Evolutionary conservation across 2,329 filamentous ascomycete genomes (phyloP), one percentile per base, ranked within the genome.

Genomic region (Trichothecium sympodiale): DNA sequence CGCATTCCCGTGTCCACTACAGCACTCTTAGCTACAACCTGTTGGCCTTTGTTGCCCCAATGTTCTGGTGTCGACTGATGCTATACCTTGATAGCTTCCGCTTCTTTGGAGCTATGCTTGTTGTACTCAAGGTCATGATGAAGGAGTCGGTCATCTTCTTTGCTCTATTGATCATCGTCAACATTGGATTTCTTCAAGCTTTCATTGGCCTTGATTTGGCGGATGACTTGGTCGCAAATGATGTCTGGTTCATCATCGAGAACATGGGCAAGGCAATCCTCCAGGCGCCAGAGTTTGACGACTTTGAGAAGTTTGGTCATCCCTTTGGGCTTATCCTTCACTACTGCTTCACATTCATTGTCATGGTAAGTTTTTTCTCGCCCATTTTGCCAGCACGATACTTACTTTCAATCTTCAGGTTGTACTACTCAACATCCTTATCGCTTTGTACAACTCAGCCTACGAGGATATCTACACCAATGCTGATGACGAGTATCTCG

Each of bases 101-200:
- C 37, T 98, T 98, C 67, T 98, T 98, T 50, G 91, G 91, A 17
- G 87, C 89, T 34, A 98, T 98, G 91, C 74, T 98, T 1, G 89
- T 98, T 2, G 88, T 98, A 2, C 67, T 98, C 31, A 94, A 96
- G 56, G 83, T 88, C 35, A 88, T 89, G 83, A 88, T 89, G 82
- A 86, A 85, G 51, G 83, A 89, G 57, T 93, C 84, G 1, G 67
- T 95, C 47, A 96, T 96, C 44, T 98, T 98, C 67, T 98, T 98
- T 51, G 86, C 88, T 1, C 69, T 98, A 14, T 70, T 98, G 8
- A 64, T 83, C 34, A 79, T 96, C 35, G 80, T 98, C 39, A 70
- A 94, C 39, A 56, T 89, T 25, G 85, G 78, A 9, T 98, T 98
- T 60, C 69, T 96, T 38, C 91, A 98, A 60, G 87, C 84, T 0